Base-by-base conservation (phyloP, 148 eudicot species). In the Fallopia convolvulus region DNA sequence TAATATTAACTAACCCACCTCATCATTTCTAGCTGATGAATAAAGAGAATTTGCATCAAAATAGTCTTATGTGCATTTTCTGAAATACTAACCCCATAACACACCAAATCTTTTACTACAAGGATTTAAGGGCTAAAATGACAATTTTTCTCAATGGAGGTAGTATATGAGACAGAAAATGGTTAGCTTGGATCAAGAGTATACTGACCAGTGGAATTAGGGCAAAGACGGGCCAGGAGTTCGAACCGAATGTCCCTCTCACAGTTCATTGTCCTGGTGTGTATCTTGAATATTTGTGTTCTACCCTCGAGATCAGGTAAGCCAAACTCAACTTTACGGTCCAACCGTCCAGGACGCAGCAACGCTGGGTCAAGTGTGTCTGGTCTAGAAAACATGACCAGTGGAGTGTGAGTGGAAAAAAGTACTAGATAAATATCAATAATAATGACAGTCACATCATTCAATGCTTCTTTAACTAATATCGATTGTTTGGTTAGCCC, bases 191-290 rank as follows among this genome's bases (percentile, higher is more conserved):
- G 44, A 15, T 17, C n/a, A 23, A 61, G 18, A 14, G 50, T 18
- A 15, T 21, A 30, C 50, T 79, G 79, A 94, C 98, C 98, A 32
- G 97, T 94, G 47, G 95, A 90, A 81, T 94, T 94, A 18, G 98
- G 98, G 88, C 98, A 94, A 60, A 94, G 95, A 32, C 98, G 93
- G 78, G 98, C 98, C 73, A 94, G 84, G 70, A 94, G 97, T 76
- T 94, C 98, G 87, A 90, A 94, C 18, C 98, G 88, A 70, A 94
- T 83, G 80, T 90, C 95, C 74, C 98, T 88, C 76, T 92, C 98
- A 81, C 97, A 94, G 79, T 92, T 94, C 98, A 94, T 94, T 40
- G 97, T 94, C 72, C 95, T 85, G 48, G 97, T 89, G 80, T 94
- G 98, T 52, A 94, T 94, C 87, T 89, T 92, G 80, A 94, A 94